Evolutionary conservation across 108 stramenopile species (phyloP), one percentile per base, ranked within the genome.

Genomic region (Cyclostephanos invisitatus): DNA sequence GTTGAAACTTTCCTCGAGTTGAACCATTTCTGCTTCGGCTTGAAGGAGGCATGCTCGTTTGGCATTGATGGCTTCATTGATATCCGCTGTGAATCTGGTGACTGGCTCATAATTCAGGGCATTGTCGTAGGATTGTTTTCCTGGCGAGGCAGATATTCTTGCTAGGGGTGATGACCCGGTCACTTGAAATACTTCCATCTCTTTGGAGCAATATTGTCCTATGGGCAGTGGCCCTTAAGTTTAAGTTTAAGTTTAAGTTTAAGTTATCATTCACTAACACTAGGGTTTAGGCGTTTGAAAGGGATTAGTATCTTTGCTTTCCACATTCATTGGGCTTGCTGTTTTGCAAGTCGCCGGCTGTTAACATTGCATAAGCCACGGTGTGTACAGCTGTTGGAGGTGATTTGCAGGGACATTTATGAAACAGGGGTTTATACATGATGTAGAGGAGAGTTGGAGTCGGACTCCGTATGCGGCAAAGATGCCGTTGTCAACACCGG

Each of bases 181-280:
- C 9, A 65, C 63, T 22, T 58, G 72, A 21, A 73, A 73, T 28
- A 73, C 72, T 36, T 73, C 72, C 35, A 73, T 64, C 8, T 63
- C 53, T 20, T 64, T 51, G 35, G 64, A 64, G 10, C 0, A 4
- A 25, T 40, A 63, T 15, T 38, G 10, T 27, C 58, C 58, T 25
- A 18, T 36, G 9, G 12, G 25, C 2, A 64, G 8, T 36, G 9
- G 18, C 10, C 11, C 72, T 49, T n/a, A n/a, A n/a, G n/a, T n/a
- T n/a, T n/a, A n/a, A n/a, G n/a, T n/a, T n/a, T 32, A 32, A 32
- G 32, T 32, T 32, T 32, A 32, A 32, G 32, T 32, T 32, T 32
- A 32, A 32, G 32, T 3, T 32, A 4, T 32, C 32, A 32, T 32
- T 32, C 32, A 32, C 32, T 32, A 32, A 2, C 32, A 32, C 32